Evolutionary conservation across 2,329 filamentous ascomycete genomes (phyloP).

Genomic region (Aureobasidium lini): DNA sequence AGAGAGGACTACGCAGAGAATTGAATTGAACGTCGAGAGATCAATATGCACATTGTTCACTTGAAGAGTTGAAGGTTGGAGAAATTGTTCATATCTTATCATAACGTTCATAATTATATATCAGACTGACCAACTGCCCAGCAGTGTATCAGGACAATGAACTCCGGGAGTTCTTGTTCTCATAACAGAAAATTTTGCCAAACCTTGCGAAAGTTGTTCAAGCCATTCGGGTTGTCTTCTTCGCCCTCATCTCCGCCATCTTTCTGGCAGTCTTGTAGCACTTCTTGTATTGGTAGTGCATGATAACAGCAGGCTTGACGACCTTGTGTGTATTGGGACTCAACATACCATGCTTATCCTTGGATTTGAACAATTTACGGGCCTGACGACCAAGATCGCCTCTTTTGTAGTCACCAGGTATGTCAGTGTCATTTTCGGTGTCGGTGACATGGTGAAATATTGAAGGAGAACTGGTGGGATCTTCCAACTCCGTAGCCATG

Average conservation of each 20-base stretch:
- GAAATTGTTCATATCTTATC: too few relatives aligned
- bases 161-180: not conserved
- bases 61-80: too few relatives aligned
- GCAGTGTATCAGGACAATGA: too few relatives aligned
- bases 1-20: too few relatives aligned
- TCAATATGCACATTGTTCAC: too few relatives aligned
- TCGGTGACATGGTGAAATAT: too few relatives aligned
- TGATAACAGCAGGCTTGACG: not conserved
- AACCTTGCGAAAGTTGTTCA: too few relatives aligned
- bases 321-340: not conserved
- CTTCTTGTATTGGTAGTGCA: not conserved
- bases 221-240: not conserved
- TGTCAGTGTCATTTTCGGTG: not conserved
- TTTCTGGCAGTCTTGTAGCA: not conserved
- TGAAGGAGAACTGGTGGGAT: not conserved
- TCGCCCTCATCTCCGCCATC: not conserved
- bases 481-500: not conserved
- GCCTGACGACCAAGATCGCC: not conserved
- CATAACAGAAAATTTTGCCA: not conserved
- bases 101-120: too few relatives aligned
- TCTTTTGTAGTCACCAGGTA: not conserved
- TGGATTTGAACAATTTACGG: not conserved
- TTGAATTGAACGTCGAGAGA: too few relatives aligned
- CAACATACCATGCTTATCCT: slow-evolving; percentile 1
- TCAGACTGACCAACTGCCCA: too few relatives aligned